Evolutionary conservation across 2,329 filamentous ascomycete species (phyloP), one percentile per base, ranked within the genome.

Genomic region (Pseudogymnoascus pannorum): DNA sequence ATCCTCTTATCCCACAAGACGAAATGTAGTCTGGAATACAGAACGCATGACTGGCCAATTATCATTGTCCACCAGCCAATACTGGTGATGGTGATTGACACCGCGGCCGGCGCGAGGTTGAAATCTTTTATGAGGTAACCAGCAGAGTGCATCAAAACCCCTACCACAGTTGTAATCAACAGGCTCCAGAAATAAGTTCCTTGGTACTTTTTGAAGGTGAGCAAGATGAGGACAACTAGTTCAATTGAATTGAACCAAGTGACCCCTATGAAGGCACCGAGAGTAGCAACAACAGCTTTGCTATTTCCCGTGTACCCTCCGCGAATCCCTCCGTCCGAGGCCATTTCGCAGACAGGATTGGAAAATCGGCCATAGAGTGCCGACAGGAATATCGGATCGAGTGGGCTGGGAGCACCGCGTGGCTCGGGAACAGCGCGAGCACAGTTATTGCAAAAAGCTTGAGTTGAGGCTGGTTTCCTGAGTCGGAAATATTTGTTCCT

Each of bases 1-100:
- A 78, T 70, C 20, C 72, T 69, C 6, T 76, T 74, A 42, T 80
- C 78, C 6, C 75, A 76, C 2, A 80, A 72, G 7, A 84, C 76
- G 2, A 84, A 74, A 65, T 83, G 79, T 2, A 84, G 75, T 20
- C 81, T 77, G 2, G 80, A 83, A 71, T 80, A 84, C 2, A 84
- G 73, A 7, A 84, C 81, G 20, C 82, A 66, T 1, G 78, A 78
- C 66, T 83, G 79, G 0, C 81, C 81, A n/a, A 79, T 81, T 0
- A 83, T 75, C 80, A 84, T 82, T 3, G 72, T 67, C 67, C 75
- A 80, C 81, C 81, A 83, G 1, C 81, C 81, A 38, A 79, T 58
- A 24, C 26, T 36, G 16, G 16, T 38, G 6, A 57, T 48, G 29
- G 24, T 42, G 60, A 44, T 80, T 71, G 65, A n/a, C n/a, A n/a